Percentiles rank a stretch among this genome's conserved stretches.
Conservation (phyloP, 441 rosid genomes). For the Syzygium syzygioides region DNA sequence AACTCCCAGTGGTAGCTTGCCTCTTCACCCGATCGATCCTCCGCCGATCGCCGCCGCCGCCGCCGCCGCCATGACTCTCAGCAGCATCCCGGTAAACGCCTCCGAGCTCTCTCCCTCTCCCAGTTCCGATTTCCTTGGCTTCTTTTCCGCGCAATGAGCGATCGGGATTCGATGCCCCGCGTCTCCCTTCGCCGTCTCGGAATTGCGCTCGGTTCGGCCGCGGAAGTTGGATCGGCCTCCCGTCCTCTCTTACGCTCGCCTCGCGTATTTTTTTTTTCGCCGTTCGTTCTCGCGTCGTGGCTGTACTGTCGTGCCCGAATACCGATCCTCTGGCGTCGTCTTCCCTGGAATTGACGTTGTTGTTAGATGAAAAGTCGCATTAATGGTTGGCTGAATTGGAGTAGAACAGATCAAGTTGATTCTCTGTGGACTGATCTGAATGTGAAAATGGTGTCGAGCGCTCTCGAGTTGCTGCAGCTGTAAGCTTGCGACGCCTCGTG, state of each 20-base stretch:
- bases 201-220: neutral
- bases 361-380: neutral
- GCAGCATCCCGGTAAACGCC: constrained; percentile 29
- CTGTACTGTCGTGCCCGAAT: too few species aligned
- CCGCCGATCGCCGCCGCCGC: neutral
- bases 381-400: neutral
- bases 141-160: neutral
- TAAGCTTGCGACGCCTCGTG: neutral
- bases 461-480: neutral
- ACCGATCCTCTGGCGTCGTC: accelerated
- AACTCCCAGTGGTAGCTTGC: neutral
- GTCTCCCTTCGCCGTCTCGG: neutral
- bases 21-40: neutral
- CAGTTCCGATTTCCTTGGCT: neutral
- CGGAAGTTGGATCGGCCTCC: neutral
- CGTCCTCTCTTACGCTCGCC: too few species aligned
- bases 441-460: neutral
- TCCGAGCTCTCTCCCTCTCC: neutral
- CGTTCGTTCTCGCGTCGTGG: neutral
- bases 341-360: neutral
- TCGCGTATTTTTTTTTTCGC: too few species aligned
- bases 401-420: too few species aligned
- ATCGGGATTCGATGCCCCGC: neutral
- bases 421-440: too few species aligned
- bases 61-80: constrained; percentile 25